A percentile compares a stretch with the other conserved stretches of the same genome.
Conservation (phyloP, 2,329 filamentous ascomycete species). For the Colletotrichum noveboracense region DNA sequence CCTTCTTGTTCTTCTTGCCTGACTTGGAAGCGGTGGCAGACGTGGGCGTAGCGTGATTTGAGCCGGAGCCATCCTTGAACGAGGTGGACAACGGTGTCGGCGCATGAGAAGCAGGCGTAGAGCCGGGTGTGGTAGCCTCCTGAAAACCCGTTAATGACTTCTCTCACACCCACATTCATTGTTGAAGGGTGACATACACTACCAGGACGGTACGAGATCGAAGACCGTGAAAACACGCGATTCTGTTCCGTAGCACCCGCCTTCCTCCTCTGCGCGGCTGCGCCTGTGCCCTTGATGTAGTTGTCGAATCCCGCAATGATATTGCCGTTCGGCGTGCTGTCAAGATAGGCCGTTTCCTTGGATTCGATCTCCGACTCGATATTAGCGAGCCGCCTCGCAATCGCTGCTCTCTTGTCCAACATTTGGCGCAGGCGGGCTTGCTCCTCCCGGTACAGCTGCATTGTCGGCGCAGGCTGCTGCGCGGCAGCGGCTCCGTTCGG, state of each 20-base stretch:
- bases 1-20: conserved; percentile 56
- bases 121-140: conserved; percentile 48
- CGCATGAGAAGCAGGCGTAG: conserved; percentile 52
- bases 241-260: conserved; percentile 71
- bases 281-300: conserved; percentile 87
- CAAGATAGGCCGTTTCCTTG: conserved; percentile 87
- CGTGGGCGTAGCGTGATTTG: conserved; percentile 61
- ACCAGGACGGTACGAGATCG: conserved; percentile 62
- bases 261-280: conserved; percentile 69
- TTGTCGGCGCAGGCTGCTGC: conserved; percentile 32
- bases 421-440: conserved; percentile 53
- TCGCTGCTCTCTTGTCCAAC: conserved; percentile 42
- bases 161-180: not conserved
- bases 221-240: conserved; percentile 73
- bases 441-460: conserved; percentile 56
- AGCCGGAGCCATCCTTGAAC: conserved; percentile 51
- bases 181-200: conserved; percentile 1
- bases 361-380: conserved; percentile 82
- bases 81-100: conserved; percentile 62
- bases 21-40: conserved; percentile 53
- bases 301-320: conserved; percentile 98
- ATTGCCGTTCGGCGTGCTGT: conserved; percentile 88
- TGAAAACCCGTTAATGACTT: conserved; percentile 24
- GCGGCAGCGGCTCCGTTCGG: conserved; percentile 23
- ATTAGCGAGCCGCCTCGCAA: conserved; percentile 37